Evolutionary conservation across 345 rosid species (phyloP).

Genomic region (Eucalyptus virginea): DNA sequence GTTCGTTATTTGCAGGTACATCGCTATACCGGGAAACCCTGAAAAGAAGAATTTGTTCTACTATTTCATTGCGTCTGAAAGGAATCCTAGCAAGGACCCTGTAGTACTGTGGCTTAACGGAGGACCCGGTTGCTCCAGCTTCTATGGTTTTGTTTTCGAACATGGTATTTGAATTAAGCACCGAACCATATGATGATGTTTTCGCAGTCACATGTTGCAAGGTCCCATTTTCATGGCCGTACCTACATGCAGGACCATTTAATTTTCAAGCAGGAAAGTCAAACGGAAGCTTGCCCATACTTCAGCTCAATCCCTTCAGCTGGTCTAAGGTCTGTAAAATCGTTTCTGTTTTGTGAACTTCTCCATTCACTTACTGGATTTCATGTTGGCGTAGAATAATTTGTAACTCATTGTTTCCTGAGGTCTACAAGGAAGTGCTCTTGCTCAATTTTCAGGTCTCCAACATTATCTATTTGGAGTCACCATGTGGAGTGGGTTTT

Average conservation of each 20-base stretch:
- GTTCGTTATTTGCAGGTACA: slow-evolving; percentile 6
- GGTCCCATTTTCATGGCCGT: not conserved
- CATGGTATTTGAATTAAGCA: slow-evolving; percentile 4
- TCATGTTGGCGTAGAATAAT: not conserved
- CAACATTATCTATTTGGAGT: slow-evolving; percentile 44
- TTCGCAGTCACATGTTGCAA: not conserved
- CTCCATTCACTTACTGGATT: not conserved
- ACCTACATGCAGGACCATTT: slow-evolving; percentile 8
- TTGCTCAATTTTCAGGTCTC: slow-evolving; percentile 26
- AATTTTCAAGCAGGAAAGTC: slow-evolving; percentile 4
- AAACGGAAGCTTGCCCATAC: slow-evolving; percentile 1
- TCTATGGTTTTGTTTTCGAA: slow-evolving; percentile 16
- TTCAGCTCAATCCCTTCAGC: slow-evolving; percentile 11
- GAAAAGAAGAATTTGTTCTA: slow-evolving; percentile 23
- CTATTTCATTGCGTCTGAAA: slow-evolving; percentile 17
- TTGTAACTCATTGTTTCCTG: not conserved
- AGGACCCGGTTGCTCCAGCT: slow-evolving; percentile 32
- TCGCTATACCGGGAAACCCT: slow-evolving; percentile 4
- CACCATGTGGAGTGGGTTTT: slow-evolving; percentile 54
- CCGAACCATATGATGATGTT: not conserved
- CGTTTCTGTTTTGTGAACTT: not conserved
- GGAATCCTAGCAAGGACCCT: slow-evolving; percentile 9
- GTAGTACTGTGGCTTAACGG: slow-evolving; percentile 26
- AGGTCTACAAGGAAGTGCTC: not conserved
- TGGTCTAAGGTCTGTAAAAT: slow-evolving; percentile 12